phyloP scores from a whole-genome alignment of 805 yeast genomes.

The Yamadazyma kitorensis region DNA sequence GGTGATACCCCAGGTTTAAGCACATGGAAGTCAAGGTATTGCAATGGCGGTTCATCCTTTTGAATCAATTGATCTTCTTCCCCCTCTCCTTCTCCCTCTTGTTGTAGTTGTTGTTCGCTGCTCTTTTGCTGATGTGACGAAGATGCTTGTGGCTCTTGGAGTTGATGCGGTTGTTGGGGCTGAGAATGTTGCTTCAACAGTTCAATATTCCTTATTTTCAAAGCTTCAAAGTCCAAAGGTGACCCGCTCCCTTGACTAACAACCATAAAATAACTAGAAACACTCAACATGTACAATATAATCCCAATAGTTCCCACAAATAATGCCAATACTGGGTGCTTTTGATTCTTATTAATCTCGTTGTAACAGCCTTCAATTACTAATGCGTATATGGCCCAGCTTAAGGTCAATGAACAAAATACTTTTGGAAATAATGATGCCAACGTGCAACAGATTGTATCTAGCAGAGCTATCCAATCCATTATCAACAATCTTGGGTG shows the following conservation, averaged over 20 bases:
- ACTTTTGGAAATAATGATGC: constrained; percentile 46
- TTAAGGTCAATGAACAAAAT: constrained; percentile 37
- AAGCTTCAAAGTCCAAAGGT: constrained; percentile 53
- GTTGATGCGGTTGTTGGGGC: constrained; percentile 12
- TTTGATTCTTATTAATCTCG: constrained; percentile 11
- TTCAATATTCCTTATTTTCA: constrained; percentile 27
- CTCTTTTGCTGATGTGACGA: constrained; percentile 2
- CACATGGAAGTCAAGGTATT: constrained; percentile 33
- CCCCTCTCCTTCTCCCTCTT: not conserved
- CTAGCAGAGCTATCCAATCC: constrained; percentile 11
- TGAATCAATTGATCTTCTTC: not conserved
- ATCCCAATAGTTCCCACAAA: constrained; percentile 22
- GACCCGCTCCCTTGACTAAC: constrained; percentile 62
- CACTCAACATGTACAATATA: constrained; percentile 30
- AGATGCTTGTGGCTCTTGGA: no score
- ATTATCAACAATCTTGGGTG: constrained; percentile 21
- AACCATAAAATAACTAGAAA: constrained; percentile 53
- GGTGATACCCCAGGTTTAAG: constrained; percentile 51
- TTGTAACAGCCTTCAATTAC: constrained; percentile 14
- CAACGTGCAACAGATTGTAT: constrained; percentile 10
- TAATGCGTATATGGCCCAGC: constrained; percentile 49
- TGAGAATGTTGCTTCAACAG: constrained; percentile 6
- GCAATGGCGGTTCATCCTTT: constrained; percentile 27
- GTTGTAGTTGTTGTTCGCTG: constrained; percentile 3
- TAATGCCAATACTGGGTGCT: constrained; percentile 14